Percentiles rank a stretch among this genome's conserved stretches.
phyloP scores from a whole-genome alignment of 2,329 filamentous ascomycete species.

The Trichocomaceae sp. region DNA sequence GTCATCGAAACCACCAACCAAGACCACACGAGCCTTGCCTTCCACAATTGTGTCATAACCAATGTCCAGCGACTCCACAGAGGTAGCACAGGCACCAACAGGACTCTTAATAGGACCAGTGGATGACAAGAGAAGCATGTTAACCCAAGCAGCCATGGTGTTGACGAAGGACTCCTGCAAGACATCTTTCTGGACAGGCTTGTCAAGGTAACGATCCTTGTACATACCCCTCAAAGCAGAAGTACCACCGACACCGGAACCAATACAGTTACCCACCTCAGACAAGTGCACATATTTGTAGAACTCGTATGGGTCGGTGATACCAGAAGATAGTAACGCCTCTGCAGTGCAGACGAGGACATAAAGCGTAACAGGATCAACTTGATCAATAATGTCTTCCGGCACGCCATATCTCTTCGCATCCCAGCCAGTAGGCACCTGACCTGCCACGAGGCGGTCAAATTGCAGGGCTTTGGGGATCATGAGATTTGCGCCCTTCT shows the following conservation, averaged over 20 bases:
- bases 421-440: conserved; percentile 96
- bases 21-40: conserved; percentile 93
- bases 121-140: conserved; percentile 95
- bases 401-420: conserved; percentile 93
- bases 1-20: conserved; percentile 98
- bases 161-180: conserved; percentile 99
- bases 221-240: conserved; percentile 94
- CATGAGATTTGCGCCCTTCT: conserved; percentile 89
- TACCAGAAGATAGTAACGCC: conserved; percentile 82
- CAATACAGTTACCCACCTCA: conserved; percentile 95
- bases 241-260: conserved; percentile 96
- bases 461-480: conserved; percentile 97
- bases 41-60: conserved; percentile 98
- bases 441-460: conserved; percentile 92
- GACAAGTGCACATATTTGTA: conserved; percentile 99
- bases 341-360: conserved; percentile 92
- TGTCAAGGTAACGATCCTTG: conserved; percentile 93
- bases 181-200: conserved; percentile 97
- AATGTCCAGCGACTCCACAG: conserved; percentile 94
- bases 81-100: conserved; percentile 93
- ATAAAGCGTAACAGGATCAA: conserved; percentile 92
- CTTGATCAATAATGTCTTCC: conserved; percentile 95
- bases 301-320: conserved; percentile 98
- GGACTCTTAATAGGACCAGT: conserved; percentile 98
- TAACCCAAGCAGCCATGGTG: conserved; percentile 99